Evolutionary conservation across 176 grass and related monocot species (phyloP).

Genomic region (Sorghum bicolor): Sorghum_bicolor_NCBIv3 NC_012878.2:2172501-2173000

Average conservation of each 20-base stretch:
- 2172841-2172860: conserved; percentile 84
- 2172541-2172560: conserved; percentile 7
- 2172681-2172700: conserved; percentile 78
- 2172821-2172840: conserved; percentile 91
- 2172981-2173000: conserved; percentile 59
- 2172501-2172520: background rate
- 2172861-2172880: conserved; percentile 97
- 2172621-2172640: conserved; percentile 24
- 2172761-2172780: conserved; percentile 84
- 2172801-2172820: conserved; percentile 69
- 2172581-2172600: background rate
- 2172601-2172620: conserved; percentile 8
- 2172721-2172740: conserved; percentile 92
- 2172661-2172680: conserved; percentile 67
- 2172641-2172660: conserved; percentile 48
- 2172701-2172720: conserved; percentile 68
- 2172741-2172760: conserved; percentile 71
- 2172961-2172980: conserved; percentile 66
- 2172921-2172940: conserved; percentile 69
- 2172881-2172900: conserved; percentile 91
- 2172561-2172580: conserved; percentile 19
- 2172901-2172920: conserved; percentile 75
- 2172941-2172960: conserved; percentile 86
- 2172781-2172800: conserved; percentile 97
- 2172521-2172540: background rate